phyloP scores from a whole-genome alignment of 2,329 filamentous ascomycete genomes.

The Rhexocercosporidium sp. region DNA sequence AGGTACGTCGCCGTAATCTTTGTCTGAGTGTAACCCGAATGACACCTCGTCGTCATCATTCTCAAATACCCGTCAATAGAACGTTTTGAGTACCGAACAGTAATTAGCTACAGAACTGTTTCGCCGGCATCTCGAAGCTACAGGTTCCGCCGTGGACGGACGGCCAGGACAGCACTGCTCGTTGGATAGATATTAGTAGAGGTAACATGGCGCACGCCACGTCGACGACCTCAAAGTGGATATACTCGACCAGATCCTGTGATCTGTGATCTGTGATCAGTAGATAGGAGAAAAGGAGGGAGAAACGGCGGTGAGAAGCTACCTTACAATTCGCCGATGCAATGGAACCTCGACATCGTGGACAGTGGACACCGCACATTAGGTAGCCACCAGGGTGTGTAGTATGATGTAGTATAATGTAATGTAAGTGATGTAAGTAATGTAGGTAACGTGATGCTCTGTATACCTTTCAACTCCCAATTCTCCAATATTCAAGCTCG shows the following conservation, averaged over 20 bases:
- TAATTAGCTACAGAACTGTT: background rate
- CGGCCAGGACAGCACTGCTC: background rate
- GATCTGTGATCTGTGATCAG: background rate
- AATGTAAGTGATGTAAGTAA: background rate
- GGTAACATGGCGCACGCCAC: constrained; percentile 6
- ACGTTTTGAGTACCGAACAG: background rate
- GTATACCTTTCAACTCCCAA: background rate
- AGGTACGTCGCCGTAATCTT: background rate
- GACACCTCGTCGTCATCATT: background rate
- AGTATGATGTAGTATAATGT: background rate
- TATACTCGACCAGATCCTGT: constrained; percentile 1
- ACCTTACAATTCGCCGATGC: constrained; percentile 10
- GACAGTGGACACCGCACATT: background rate
- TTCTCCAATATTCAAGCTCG: background rate
- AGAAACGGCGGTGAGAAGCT: constrained; percentile 5
- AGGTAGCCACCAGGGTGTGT: background rate
- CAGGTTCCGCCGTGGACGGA: background rate
- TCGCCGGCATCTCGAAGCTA: background rate
- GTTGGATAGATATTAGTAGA: background rate
- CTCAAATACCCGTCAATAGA: constrained; percentile 6
- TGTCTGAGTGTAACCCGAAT: background rate
- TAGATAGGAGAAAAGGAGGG: background rate
- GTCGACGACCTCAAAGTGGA: background rate
- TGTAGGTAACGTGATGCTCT: background rate
- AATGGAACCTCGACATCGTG: background rate